Evolutionary conservation across 148 eudicot genomes (phyloP), one percentile per base, ranked within the genome.

Genomic region (Bassia scoparia): DNA sequence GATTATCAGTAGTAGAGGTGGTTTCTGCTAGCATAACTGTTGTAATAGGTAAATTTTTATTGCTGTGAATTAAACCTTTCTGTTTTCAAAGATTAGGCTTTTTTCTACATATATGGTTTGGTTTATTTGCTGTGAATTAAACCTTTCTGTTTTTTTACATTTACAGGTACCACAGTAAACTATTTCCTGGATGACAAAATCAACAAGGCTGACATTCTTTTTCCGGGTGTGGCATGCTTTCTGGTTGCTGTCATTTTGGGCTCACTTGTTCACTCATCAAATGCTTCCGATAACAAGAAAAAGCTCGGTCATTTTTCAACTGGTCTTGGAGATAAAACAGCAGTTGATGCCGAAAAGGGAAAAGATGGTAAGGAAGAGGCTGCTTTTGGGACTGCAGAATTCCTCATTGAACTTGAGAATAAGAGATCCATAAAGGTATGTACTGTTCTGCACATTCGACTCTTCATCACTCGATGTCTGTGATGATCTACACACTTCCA

Each of bases 171-270:
- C 34, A 86, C 90, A 23, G 35, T 87, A 67, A 93, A 93, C 83
- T 93, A 93, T 77, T 93, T 90, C 81, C 78, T 93, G 48, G 98
- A 93, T 64, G 86, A 83, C 70, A 93, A 79, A 80, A 93, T 93
- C 69, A 90, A 93, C 81, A 90, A 82, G 62, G 98, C 98, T 7
- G 84, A 82, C 71, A 81, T 93, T 82, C 89, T 93, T 60, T 93
- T 93, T 74, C 83, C 98, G 37, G 98, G 96, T 27, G 98, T 89
- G 61, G 97, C 79, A n/a, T 90, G 94, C 78, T 93, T 93, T 81
- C 73, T 93, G 80, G 65, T 87, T 68, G 97, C 97, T 24, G 98
- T 86, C 70, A 78, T 83, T 64, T 74, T 90, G 50, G 98, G 90
- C 55, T 87, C 98, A 29, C 68, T 77, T 43, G 89, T 93, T 76